phyloP scores from a whole-genome alignment of 495 filamentous ascomycete species.

The Aspergillus olivimuriae region DNA sequence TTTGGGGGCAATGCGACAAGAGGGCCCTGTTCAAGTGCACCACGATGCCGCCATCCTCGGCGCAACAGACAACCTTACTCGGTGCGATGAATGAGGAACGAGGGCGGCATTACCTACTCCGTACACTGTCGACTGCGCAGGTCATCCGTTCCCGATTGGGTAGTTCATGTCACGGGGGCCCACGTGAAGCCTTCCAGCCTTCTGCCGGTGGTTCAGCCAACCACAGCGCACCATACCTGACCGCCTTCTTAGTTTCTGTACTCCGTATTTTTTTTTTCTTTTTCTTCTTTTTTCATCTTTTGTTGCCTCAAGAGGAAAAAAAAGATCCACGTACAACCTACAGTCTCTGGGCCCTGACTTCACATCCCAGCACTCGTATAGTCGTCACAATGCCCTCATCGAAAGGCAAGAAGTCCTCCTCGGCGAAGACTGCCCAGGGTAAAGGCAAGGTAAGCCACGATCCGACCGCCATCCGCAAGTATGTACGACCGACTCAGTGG shows the following conservation, averaged over 20 bases:
- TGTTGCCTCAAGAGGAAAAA: constrained; percentile 11
- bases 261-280: constrained; percentile 24
- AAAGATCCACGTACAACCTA: not conserved
- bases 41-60: too few species aligned
- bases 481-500: not conserved
- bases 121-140: too few species aligned
- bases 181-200: constrained; percentile 13
- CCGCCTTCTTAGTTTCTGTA: constrained; percentile 11
- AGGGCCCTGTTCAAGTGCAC: too few species aligned
- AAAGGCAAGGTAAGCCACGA: constrained; percentile 30
- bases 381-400: constrained; percentile 26
- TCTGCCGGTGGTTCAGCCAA: constrained; percentile 12
- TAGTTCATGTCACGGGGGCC: constrained; percentile 9
- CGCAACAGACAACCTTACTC: too few species aligned
- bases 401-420: constrained; percentile 19
- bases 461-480: not conserved
- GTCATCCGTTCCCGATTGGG: not conserved
- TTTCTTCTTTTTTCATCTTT: constrained; percentile 26
- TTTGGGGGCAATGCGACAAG: too few species aligned
- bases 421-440: constrained; percentile 24
- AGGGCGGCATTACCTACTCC: too few species aligned
- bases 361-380: not conserved
- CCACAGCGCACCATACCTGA: constrained; percentile 8
- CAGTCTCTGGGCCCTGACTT: not conserved
- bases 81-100: too few species aligned